These are phyloP conservation scores for Teunomyces gatunensis DNA, from an alignment of 805 yeast genomes.

Conservation along the genomic window DNA sequence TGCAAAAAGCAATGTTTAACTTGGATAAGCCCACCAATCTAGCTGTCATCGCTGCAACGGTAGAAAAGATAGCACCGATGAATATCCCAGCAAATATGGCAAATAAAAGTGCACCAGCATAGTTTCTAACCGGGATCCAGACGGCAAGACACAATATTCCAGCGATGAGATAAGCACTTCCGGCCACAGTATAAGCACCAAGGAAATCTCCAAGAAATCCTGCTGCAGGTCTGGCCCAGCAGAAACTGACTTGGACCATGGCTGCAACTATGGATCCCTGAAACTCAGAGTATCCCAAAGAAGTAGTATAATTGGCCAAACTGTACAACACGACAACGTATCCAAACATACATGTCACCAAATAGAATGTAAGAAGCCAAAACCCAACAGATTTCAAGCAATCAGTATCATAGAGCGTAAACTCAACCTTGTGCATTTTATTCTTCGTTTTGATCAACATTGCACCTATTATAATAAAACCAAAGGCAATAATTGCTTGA, in stretches of 20 bases:
- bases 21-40: constrained; percentile 53
- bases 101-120: constrained; percentile 53
- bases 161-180: constrained; percentile 20
- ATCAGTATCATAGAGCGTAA: constrained; percentile 37
- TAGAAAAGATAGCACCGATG: constrained; percentile 64
- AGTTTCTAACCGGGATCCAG: constrained; percentile 52
- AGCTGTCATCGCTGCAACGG: constrained; percentile 50
- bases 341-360: constrained; percentile 53
- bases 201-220: constrained; percentile 50
- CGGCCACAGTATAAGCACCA: constrained; percentile 51
- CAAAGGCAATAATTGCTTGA: constrained; percentile 41
- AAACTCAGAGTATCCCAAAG: constrained; percentile 53
- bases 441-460: constrained; percentile 7
- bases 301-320: constrained; percentile 56
- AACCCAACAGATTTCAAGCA: constrained; percentile 41
- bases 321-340: constrained; percentile 59
- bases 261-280: constrained; percentile 61
- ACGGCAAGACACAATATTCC: constrained; percentile 33
- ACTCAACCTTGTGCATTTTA: constrained; percentile 18
- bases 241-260: constrained; percentile 57
- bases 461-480: constrained; percentile 21
- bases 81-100: constrained; percentile 51
- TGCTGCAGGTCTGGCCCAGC: constrained; percentile 53
- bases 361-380: constrained; percentile 40
- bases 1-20: constrained; percentile 47